Evolutionary conservation across 2,329 filamentous ascomycete genomes (phyloP).

Genomic region (Sclerotinia nivalis): DNA sequence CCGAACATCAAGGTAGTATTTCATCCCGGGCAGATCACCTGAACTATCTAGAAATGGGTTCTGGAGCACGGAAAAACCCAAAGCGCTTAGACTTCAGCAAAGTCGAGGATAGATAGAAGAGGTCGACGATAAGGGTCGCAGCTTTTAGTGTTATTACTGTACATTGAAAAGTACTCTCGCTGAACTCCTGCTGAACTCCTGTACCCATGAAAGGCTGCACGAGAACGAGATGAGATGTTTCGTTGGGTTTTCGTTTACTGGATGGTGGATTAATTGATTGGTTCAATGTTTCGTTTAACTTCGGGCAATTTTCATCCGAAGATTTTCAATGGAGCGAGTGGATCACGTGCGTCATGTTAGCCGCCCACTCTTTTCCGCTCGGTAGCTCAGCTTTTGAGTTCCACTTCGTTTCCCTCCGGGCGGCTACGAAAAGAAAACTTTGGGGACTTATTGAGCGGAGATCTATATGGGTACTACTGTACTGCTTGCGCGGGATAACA

Average conservation of each 20-base stretch:
- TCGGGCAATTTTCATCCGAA: background rate
- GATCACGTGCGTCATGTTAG: constrained; percentile 2
- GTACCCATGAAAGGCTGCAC: constrained; percentile 3
- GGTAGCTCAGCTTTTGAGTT: background rate
- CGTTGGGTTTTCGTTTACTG: background rate
- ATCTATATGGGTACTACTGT: background rate
- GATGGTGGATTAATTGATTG: background rate
- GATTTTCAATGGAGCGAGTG: background rate
- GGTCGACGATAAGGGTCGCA: constrained; percentile 3
- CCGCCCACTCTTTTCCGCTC: background rate
- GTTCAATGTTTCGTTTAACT: background rate
- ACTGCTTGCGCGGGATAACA: background rate
- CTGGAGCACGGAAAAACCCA: background rate
- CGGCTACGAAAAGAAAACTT: background rate
- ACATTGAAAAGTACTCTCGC: background rate
- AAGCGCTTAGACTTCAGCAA: background rate
- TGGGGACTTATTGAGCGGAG: background rate
- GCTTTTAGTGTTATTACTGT: background rate
- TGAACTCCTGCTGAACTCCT: too few relatives aligned
- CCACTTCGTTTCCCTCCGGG: constrained; percentile 14
- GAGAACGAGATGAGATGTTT: background rate
- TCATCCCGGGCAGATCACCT: background rate
- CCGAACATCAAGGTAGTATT: background rate
- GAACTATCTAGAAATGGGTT: constrained; percentile 1
- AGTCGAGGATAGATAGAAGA: background rate